Base-by-base conservation (phyloP, 257 asterid genomes). In the Lithospermum erythrorhizon region DNA sequence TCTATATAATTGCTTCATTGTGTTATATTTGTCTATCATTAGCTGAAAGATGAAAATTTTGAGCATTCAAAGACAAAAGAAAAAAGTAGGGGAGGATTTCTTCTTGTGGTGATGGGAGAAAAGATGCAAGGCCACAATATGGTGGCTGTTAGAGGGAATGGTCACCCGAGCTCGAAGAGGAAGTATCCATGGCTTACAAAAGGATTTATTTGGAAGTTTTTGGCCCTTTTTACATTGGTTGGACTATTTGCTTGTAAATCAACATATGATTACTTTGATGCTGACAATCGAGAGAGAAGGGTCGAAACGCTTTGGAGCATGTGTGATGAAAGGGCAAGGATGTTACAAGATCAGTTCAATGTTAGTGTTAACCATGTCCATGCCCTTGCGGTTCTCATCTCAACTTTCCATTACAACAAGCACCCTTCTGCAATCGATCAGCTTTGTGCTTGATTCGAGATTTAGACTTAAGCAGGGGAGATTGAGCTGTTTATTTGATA, bases 241-340 rank as follows among this genome's bases (percentile, higher is more conserved):
- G 48, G 74, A 68, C 48, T 74, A 37, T 57, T 67, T 22, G 10
- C 49, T 14, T 68, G 91, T 61, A 63, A 65, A 27, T 10, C 6
- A 6, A 58, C 79, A 21, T 90, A 77, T 54, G 66, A 70, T 59
- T 23, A 48, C 32, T 29, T 76, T 77, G 89, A 87, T 61, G 85
- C 69, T 57, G 77, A 37, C 4, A 77, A 68, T 21, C 82, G 81
- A 68, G 81, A 64, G 77, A 90, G 70, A 61, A 79, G 98, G 72
- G 83, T 77, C 35, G 98, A 90, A 66, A 78, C 67, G 55, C 84
- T 90, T 51, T 96, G 82, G 58, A 79, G 86, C 57, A 82, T 88
- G 94, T 90, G 98, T 72, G 95, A 90, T 65, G 87, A 90, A 68
- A 87, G 98, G 79, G 94, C 98, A 7, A 85, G 98, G 63, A 85